Evolutionary conservation across 768 basidiomycete genomes (phyloP).

Genomic region (Nidularia sp.): DNA sequence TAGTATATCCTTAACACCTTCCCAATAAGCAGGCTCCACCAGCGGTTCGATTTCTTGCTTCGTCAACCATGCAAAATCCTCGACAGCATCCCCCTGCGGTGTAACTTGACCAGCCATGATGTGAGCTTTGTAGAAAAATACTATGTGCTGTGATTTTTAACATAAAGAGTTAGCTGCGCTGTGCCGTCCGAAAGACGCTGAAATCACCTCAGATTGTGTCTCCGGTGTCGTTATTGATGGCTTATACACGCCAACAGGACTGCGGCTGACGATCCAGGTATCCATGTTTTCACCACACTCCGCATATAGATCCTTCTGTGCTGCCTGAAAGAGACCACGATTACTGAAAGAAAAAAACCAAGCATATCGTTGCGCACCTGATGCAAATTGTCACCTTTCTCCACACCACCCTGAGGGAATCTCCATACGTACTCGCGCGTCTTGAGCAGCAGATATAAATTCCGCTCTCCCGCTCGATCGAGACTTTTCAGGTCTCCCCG

Average conservation of each 20-base stretch:
- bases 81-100: conserved; percentile 47
- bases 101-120: conserved; percentile 85
- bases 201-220: background rate
- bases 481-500: conserved; percentile 65
- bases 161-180: no score
- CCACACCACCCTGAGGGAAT: conserved; percentile 69
- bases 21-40: conserved; percentile 73
- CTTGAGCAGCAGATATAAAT: conserved; percentile 82
- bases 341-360: background rate
- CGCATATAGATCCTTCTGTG: conserved; percentile 61
- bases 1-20: conserved; percentile 72
- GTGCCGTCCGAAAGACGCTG: background rate
- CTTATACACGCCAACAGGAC: conserved; percentile 79
- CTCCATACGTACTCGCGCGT: conserved; percentile 60
- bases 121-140: conserved; percentile 94
- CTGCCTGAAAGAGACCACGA: conserved; percentile 46
- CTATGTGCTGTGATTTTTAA: conserved; percentile 43
- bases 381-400: conserved; percentile 69
- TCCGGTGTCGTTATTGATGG: conserved; percentile 21
- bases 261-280: conserved; percentile 88
- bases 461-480: conserved; percentile 79
- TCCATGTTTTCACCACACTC: conserved; percentile 86
- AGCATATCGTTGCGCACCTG: conserved; percentile 43
- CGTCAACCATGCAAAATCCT: conserved; percentile 91
- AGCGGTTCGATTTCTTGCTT: conserved; percentile 80